Evolutionary conservation across 2,329 filamentous ascomycete genomes (phyloP), one percentile per base, ranked within the genome.

Genomic region (Cyanodermella asteris): DNA sequence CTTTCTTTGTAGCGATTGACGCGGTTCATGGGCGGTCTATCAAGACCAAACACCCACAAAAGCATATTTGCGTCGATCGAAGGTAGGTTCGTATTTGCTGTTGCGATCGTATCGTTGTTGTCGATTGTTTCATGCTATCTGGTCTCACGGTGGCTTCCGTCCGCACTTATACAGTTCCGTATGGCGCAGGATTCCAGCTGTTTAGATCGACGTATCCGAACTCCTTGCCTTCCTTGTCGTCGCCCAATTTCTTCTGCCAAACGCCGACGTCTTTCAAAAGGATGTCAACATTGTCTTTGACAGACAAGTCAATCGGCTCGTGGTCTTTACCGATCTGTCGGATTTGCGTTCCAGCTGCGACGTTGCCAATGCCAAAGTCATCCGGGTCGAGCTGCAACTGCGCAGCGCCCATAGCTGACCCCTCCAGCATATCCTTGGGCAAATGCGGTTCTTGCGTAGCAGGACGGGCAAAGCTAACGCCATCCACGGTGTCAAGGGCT

Each of bases 381-480:
- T 28, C 20, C 12, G 33, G 22, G 22, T 34, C 28, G 20, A 34
- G 7, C 11, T 30, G 20, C 28, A 30, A 20, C 22, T 36, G 28
- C 14, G 39, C 36, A 2, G 36, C 38, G 2, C 36, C 32, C 8
- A 34, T 35, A 15, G 64, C 34, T 32, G 46, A 46, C 11, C 44
- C 43, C 2, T 32, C 31, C 13, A 45, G 29, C 12, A 46, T 40
- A 18, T 44, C 35, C 5, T 36, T 37, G 15, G 36, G 32, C 5
- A 49, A 23, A 14, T 29, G 27, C 2, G 53, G 53, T 36, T 70
- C 64, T 35, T 64, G 56, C 23, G 51, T 53, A 0, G 58, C 38
- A 0, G 64, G 53, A 6, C 64, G 52, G 0, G 49, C 69, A 12
- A 73, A 45, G 0, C 67, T 67, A 6, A 72, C 49, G 12, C 67